phyloP scores from a whole-genome alignment of 192 early-diverging fungal species.

The Coemansia reversa region DNA sequence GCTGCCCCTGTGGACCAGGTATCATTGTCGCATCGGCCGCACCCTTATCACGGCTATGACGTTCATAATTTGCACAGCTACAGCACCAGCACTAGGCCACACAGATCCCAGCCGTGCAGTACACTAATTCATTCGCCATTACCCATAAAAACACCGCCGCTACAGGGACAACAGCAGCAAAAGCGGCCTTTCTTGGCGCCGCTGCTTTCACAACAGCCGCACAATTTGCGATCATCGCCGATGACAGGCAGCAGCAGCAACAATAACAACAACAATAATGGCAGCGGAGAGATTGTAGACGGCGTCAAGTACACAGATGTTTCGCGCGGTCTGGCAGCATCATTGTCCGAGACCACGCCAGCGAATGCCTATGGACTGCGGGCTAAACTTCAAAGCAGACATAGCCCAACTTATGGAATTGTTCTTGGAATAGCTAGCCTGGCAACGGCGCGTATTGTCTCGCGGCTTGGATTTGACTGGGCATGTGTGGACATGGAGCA shows the following conservation, averaged over 20 bases:
- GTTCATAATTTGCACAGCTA: constrained; percentile 3
- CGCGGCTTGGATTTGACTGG: constrained; percentile 48
- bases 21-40: constrained; percentile 36
- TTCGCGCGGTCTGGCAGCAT: constrained; percentile 6
- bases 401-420: constrained; percentile 29
- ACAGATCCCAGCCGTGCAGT: background rate
- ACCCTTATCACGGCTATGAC: constrained; percentile 28
- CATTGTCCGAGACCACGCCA: background rate
- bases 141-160: constrained; percentile 9
- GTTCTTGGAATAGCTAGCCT: constrained; percentile 43
- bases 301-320: background rate
- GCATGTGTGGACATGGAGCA: constrained; percentile 42
- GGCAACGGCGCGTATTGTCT: constrained; percentile 23
- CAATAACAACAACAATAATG: background rate
- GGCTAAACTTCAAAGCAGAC: constrained; percentile 21
- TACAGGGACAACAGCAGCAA: background rate
- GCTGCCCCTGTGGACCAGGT: constrained; percentile 30
- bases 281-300: background rate
- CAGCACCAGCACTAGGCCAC: constrained; percentile 9
- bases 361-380: constrained; percentile 12
- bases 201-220: constrained; percentile 3
- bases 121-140: background rate
- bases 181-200: constrained; percentile 7
- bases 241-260: constrained; percentile 13
- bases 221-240: constrained; percentile 32